phyloP scores from a whole-genome alignment of 1,284 basidiomycete genomes.

The Abortiporus biennis region DNA sequence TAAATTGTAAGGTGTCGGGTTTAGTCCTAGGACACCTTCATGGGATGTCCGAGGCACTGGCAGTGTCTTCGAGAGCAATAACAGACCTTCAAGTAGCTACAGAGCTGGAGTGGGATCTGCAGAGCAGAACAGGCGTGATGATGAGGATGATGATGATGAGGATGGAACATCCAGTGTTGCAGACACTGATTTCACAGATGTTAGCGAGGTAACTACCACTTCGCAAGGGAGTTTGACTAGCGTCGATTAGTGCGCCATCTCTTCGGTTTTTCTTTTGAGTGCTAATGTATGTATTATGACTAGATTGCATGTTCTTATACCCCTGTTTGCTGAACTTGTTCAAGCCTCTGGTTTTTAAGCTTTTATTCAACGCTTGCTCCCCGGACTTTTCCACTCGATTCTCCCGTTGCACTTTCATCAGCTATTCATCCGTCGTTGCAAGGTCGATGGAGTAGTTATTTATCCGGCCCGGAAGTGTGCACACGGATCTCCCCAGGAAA shows the following conservation, averaged over 20 bases:
- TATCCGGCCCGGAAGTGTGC: too few relatives aligned
- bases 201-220: constrained; percentile 25
- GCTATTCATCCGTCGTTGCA: too few relatives aligned
- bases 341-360: too few relatives aligned
- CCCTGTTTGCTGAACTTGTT: too few relatives aligned
- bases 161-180: constrained; percentile 33
- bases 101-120: constrained; percentile 15
- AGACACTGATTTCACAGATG: constrained; percentile 30
- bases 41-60: constrained; percentile 18
- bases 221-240: constrained; percentile 53
- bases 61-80: constrained; percentile 12
- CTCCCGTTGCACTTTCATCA: too few relatives aligned
- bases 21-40: constrained; percentile 24
- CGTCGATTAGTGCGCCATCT: constrained; percentile 36
- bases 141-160: constrained; percentile 22
- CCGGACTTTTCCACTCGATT: too few relatives aligned
- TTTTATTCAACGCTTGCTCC: too few relatives aligned
- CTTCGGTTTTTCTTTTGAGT: neutral
- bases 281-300: too few relatives aligned
- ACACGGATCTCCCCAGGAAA: too few relatives aligned
- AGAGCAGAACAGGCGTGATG: constrained; percentile 18
- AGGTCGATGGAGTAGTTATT: too few relatives aligned
- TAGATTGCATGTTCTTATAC: too few relatives aligned
- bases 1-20: constrained; percentile 18
- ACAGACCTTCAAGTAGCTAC: constrained; percentile 6